Evolutionary conservation across 345 rosid species (phyloP), one percentile per base, ranked within the genome.

Genomic region (Eucalyptus regnans): DNA sequence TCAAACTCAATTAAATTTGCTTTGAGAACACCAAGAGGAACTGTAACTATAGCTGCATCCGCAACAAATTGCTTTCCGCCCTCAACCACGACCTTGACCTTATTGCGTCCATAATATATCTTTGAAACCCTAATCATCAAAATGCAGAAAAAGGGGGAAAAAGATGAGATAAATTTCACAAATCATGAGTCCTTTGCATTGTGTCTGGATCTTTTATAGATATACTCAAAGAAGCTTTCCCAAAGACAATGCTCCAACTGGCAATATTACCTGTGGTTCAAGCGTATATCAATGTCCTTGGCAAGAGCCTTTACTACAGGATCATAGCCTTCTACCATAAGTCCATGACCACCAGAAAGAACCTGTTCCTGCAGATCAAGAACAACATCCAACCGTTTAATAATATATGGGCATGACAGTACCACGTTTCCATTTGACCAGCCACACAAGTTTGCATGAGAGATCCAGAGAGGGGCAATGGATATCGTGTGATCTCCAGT

Each of bases 291-390:
- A 71, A 97, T 91, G 93, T 94, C 97, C 92, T 94, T 94, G 86
- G 98, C 96, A 80, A 97, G 96, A 86, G 97, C 94, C 93, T 93
- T 95, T 91, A 97, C 96, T 85, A 97, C 92, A 64, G 99, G 97
- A 89, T 93, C 95, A 89, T 97, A 97, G 81, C 99, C 99, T 88
- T 96, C 95, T 87, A 97, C 96, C 99, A 97, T 97, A 87, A 97
- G 95, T 87, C 99, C 99, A 91, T 96, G 99, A 52, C 99, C 99
- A 90, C 99, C 99, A 60, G 97, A 93, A 91, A 96, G 99, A 48
- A 96, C 97, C 89, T 94, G 93, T 90, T 96, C 99, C 99, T 96
- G 93, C 81, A 92, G 68, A 92, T 87, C 33, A 89, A 93, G 76
- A 86, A 15, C 29, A 66, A 3, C 12, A 25, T 46, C 46, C 51